Evolutionary conservation across 2,329 filamentous ascomycete genomes (phyloP).

Genomic region (Blastomyces silverae): DNA sequence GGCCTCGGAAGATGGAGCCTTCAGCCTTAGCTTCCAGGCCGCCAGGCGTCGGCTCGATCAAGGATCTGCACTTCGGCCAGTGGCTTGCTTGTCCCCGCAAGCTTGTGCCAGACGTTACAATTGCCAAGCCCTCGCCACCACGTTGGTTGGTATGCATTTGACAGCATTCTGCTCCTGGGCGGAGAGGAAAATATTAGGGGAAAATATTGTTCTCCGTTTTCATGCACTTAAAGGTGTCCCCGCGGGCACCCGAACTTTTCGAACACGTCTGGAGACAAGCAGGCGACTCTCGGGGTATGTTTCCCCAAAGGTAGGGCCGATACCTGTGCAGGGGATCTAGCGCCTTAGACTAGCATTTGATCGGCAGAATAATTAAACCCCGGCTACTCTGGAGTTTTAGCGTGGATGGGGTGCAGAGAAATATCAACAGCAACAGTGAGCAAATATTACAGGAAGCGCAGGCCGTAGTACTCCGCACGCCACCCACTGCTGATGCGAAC

Average conservation of each 20-base stretch:
- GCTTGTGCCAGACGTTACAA: slow-evolving; percentile 13
- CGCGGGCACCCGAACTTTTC: not conserved
- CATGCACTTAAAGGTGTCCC: not conserved
- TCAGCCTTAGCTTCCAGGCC: not conserved
- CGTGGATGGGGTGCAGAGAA: not conserved
- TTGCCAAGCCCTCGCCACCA: slow-evolving; percentile 1
- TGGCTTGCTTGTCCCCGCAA: not conserved
- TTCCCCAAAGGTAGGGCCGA: not conserved
- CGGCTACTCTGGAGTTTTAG: not conserved
- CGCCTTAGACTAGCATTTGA: not conserved
- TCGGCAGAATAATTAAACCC: slow-evolving; percentile 4
- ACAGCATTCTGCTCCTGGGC: not conserved
- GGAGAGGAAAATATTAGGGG: not conserved
- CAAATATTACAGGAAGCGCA: not conserved
- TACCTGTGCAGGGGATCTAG: not conserved
- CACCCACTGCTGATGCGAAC: not conserved
- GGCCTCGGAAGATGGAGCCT: not conserved
- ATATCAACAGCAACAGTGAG: no score
- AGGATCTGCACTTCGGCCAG: not conserved
- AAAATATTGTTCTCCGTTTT: not conserved
- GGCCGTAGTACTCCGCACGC: not conserved
- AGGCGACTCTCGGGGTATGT: no score
- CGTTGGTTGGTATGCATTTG: not conserved
- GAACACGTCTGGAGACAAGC: not conserved
- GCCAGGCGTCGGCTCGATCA: not conserved